A percentile compares a stretch with the other conserved stretches of the same genome.
Conservation (phyloP, 129 eudicot species). For the Oenanthe sinensis region DNA sequence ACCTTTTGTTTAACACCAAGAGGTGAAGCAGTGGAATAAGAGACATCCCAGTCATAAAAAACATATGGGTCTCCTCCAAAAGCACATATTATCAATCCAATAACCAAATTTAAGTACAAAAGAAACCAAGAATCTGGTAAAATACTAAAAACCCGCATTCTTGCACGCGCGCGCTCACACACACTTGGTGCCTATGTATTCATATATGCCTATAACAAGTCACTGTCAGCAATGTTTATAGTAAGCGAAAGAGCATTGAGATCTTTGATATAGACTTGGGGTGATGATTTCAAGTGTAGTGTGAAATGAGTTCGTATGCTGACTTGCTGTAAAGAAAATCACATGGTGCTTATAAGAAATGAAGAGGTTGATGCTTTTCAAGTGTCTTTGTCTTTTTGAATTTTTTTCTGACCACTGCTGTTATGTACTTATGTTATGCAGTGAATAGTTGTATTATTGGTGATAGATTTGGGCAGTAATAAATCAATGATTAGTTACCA, state of each 20-base stretch:
- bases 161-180: background rate
- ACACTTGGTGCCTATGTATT: background rate
- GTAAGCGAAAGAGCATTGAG: background rate
- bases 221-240: background rate
- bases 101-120: conserved; percentile 24
- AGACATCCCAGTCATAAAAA: conserved; percentile 82
- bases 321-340: conserved; percentile 1
- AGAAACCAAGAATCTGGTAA: background rate
- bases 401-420: background rate
- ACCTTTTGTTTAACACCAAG: conserved; percentile 94
- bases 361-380: background rate
- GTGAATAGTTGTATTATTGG: background rate
- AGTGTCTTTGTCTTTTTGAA: background rate
- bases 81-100: conserved; percentile 27
- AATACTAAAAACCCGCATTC: background rate
- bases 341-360: background rate
- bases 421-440: background rate
- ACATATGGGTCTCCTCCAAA: conserved; percentile 78
- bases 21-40: conserved; percentile 80
- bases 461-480: background rate
- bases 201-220: background rate
- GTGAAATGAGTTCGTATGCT: background rate
- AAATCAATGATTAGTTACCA: background rate
- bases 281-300: background rate
- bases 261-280: conserved; percentile 2